A percentile compares a stretch with the other conserved stretches of the same genome.
phyloP scores from a whole-genome alignment of 2,329 filamentous ascomycete genomes.

The Aureobasidium sp. region DNA sequence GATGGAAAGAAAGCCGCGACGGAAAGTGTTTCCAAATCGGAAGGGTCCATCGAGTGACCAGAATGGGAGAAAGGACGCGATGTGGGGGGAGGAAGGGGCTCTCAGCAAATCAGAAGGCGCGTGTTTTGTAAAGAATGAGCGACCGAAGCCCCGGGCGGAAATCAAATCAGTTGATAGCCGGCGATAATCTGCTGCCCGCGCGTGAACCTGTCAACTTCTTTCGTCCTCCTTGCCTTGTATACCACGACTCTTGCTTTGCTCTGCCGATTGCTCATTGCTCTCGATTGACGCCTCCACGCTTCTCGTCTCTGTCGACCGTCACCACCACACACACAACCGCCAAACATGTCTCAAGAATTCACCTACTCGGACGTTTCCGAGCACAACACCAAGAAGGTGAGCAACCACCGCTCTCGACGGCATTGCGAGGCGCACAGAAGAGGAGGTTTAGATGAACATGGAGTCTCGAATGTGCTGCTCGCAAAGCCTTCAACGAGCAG shows the following conservation, averaged over 20 bases:
- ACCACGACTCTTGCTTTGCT: background rate
- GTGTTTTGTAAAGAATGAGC: background rate
- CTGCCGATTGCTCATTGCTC: too few relatives aligned
- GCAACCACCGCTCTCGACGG: background rate
- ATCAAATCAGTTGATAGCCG: background rate
- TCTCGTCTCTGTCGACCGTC: background rate
- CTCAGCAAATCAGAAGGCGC: conserved; percentile 1
- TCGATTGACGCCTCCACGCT: background rate
- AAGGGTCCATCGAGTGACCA: background rate
- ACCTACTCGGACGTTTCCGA: conserved; percentile 75
- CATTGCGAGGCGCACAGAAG: background rate
- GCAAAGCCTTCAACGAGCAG: too few relatives aligned
- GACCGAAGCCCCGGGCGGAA: background rate
- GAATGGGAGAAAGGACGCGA: background rate
- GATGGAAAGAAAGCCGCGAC: background rate
- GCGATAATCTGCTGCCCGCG: background rate
- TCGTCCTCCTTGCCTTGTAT: background rate
- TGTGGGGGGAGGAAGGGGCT: background rate
- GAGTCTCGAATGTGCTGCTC: too few relatives aligned
- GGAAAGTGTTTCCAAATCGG: background rate
- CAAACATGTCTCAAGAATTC: conserved; percentile 52
- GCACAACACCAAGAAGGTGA: conserved; percentile 76
- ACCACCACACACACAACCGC: conserved; percentile 6
- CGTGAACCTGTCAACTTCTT: conserved; percentile 11
- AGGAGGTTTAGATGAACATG: background rate